Base-by-base conservation (phyloP, 768 basidiomycete genomes). In the Pisolithus orientalis region DNA sequence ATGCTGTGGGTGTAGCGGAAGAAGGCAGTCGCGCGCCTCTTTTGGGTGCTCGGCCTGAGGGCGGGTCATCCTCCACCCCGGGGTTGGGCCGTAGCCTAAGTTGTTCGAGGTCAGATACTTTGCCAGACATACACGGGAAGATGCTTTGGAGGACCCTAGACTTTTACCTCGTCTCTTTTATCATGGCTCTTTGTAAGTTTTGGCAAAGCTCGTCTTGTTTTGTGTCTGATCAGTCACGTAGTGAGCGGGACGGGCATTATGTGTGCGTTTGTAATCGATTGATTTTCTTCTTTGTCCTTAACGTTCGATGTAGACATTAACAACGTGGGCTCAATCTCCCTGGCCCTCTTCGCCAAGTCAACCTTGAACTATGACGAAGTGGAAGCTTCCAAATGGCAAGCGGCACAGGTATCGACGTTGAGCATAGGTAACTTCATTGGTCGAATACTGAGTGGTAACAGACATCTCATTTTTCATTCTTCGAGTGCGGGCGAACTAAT, bases 391-490 rank as follows among this genome's bases (percentile, higher is more conserved):
- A 76, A 79, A 49, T 87, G 84, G 80, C 94, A 96, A 71, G 83
- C 90, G 0, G 74, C 80, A 4, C 92, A 96, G 61, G 94, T 96
- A 1, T 91, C 91, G 0, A 75, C 80, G 5, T 76, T 94, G 57
- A 91, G 88, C 59, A 52, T 94, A 27, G 84, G 83, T 69, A 95
- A 92, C 64, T 95, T 85, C 52, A 59, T 75, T 1, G 93, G 92
- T 1, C 81, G 94, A 39, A 78, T 94, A 44, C 53, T 83, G 27
- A 84, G 92, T 14, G 91, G 89, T 90, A 43, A 34, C 4, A 14
- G 50, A 7, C 8, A 9, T 16, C 39, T 31, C 28, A 39, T 32
- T 11, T 37, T 1, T 9, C 9, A 4, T 5, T 3, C 21, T 8
- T 25, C 25, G 10, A 14, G 24, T 27, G 5, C 9, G 10, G 9